A percentile compares a stretch with the other conserved stretches of the same genome.
Conservation (phyloP, 129 eudicot species). For the Flaveria bidentis region DNA sequence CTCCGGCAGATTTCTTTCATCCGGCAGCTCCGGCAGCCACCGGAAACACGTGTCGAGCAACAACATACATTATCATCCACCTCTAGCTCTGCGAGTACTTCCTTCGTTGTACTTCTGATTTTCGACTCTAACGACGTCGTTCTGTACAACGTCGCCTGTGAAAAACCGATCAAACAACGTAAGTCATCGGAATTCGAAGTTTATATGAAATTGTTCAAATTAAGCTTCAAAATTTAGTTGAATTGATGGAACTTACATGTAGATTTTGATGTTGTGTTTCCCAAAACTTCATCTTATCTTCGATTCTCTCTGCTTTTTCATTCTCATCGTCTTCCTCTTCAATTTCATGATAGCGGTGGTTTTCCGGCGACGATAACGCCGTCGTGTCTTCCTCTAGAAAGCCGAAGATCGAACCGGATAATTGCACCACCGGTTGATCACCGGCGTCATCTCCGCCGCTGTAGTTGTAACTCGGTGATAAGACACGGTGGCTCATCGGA, state of each 20-base stretch:
- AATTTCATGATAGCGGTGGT: conserved; percentile 17
- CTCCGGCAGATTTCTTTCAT: conserved; percentile 58
- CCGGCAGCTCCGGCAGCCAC: conserved; percentile 69
- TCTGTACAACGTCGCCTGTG: conserved; percentile 66
- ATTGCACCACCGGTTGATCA: conserved; percentile 46
- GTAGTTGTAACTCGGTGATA: conserved; percentile 40
- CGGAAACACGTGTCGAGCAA: conserved; percentile 48
- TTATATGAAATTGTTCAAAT: too few relatives aligned
- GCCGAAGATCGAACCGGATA: conserved; percentile 67
- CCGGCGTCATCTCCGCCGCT: conserved; percentile 28
- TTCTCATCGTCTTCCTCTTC: conserved; percentile 39
- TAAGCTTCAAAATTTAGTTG: too few relatives aligned
- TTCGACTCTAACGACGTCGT: conserved; percentile 71
- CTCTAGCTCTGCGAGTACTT: conserved; percentile 50
- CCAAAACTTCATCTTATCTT: conserved; percentile 62
- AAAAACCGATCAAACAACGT: not conserved
- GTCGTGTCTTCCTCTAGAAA: conserved; percentile 56
- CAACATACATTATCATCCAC: conserved; percentile 41
- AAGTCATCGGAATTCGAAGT: not conserved
- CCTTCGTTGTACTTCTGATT: conserved; percentile 61
- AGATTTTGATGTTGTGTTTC: conserved; percentile 61
- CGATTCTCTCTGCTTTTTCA: conserved; percentile 36
- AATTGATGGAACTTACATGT: conserved; percentile 46
- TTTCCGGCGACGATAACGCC: conserved; percentile 39
- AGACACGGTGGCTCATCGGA: conserved; percentile 60